phyloP scores from a whole-genome alignment of 1,139 yeast species.

The Tardiomyces depauwii region DNA sequence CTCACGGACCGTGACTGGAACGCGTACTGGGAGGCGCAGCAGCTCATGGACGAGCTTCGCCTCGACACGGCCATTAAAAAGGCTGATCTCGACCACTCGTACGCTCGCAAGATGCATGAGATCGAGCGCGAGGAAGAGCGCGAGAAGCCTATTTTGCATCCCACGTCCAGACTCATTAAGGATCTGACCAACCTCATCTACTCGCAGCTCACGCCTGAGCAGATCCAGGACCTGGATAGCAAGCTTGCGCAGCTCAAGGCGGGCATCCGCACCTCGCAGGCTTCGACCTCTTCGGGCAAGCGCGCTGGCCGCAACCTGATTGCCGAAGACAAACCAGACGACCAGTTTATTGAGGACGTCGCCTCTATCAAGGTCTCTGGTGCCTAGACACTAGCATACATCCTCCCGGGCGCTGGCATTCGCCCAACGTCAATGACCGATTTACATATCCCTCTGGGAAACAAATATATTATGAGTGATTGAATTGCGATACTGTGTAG shows the following conservation, averaged over 20 bases:
- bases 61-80: constrained; percentile 4
- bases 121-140: constrained; percentile 6
- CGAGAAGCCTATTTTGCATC: constrained; percentile 8
- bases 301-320: background rate
- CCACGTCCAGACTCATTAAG: constrained; percentile 6
- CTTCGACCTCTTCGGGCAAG: background rate
- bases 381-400: background rate
- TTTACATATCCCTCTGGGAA: too few relatives aligned
- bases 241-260: constrained; percentile 5
- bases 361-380: background rate
- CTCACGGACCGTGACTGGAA: constrained; percentile 7
- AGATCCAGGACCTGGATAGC: constrained; percentile 4
- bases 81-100: constrained; percentile 6
- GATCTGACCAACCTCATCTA: constrained; percentile 6
- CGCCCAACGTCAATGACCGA: background rate
- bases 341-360: background rate
- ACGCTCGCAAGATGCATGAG: constrained; percentile 5
- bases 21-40: constrained; percentile 7
- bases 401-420: constrained; percentile 1
- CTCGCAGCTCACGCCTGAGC: constrained; percentile 3
- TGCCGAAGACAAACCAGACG: background rate
- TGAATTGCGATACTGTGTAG: too few relatives aligned
- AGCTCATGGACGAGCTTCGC: constrained; percentile 6
- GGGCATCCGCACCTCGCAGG: constrained; percentile 1
- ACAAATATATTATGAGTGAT: too few relatives aligned